A percentile compares a stretch with the other conserved stretches of the same genome.
These are phyloP conservation scores for Musa schizocarpa DNA, from an alignment of 176 grass and related monocot genomes.

Conservation along the genomic window DNA sequence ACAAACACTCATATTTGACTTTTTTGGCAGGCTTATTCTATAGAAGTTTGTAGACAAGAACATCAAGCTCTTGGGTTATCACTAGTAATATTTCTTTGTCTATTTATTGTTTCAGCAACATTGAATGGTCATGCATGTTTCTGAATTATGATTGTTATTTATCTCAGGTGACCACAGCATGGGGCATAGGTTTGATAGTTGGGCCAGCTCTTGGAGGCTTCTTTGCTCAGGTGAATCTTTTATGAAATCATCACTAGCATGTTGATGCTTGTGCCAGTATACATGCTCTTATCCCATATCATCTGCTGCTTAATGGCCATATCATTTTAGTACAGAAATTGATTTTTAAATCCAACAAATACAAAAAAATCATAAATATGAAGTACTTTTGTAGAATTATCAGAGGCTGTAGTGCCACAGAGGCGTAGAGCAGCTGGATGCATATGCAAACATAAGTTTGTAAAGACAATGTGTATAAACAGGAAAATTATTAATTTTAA, in stretches of 20 bases:
- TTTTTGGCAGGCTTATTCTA: constrained; percentile 56
- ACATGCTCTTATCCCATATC: neutral
- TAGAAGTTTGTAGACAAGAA: constrained; percentile 75
- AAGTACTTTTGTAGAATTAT: no score
- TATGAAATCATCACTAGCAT: neutral
- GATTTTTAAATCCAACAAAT: no score
- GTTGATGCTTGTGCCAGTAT: neutral
- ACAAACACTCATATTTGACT: neutral
- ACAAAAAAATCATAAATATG: no score
- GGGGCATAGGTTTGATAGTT: constrained; percentile 59
- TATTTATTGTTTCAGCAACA: neutral
- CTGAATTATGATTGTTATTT: constrained; percentile 13
- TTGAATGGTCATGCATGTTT: constrained; percentile 1
- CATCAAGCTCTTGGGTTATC: constrained; percentile 77
- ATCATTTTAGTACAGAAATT: neutral
- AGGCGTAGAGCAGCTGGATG: no score
- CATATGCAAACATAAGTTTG: no score
- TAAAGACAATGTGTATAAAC: no score
- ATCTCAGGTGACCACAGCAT: constrained; percentile 57
- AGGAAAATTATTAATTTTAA: no score
- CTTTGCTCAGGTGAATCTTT: constrained; percentile 52
- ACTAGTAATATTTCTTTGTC: constrained; percentile 42
- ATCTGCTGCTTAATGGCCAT: neutral
- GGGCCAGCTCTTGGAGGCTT: constrained; percentile 79
- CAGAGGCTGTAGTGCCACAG: no score